Evolutionary conservation across 495 filamentous ascomycete genomes (phyloP).

Genomic region (Aspergillus bridgeri): DNA sequence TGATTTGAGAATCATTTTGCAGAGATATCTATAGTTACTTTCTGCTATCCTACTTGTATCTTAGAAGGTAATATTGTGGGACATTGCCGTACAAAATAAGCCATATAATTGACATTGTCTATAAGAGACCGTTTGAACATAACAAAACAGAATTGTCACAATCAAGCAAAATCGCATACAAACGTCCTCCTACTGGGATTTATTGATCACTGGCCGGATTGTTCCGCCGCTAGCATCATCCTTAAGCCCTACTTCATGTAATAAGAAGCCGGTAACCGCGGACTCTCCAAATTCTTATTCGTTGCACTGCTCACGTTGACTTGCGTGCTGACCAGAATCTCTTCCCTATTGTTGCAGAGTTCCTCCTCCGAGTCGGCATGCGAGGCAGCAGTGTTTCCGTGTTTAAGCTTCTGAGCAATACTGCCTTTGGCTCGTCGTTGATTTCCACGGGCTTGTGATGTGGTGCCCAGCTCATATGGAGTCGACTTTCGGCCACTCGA

Average conservation of each 20-base stretch:
- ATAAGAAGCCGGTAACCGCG: neutral
- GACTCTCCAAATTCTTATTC: neutral
- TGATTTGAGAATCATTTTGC: no score
- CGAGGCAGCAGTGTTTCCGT: neutral
- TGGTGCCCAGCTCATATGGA: neutral
- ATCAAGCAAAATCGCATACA: neutral
- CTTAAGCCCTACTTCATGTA: neutral
- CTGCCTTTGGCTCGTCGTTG: neutral
- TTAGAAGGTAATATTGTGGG: no score
- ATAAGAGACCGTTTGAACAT: neutral
- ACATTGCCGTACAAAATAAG: no score
- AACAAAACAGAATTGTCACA: neutral
- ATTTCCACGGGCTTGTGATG: neutral
- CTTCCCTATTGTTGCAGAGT: neutral
- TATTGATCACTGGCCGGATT: neutral
- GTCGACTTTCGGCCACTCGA: neutral
- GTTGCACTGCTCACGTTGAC: neutral
- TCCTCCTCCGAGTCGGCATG: slow-evolving; percentile 1
- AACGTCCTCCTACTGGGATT: neutral
- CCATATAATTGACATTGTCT: no score
- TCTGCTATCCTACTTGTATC: no score
- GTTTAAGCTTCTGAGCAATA: neutral
- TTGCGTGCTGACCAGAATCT: slow-evolving; percentile 4
- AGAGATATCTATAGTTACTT: no score
- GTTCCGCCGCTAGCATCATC: neutral